phyloP scores from a whole-genome alignment of 768 basidiomycete species.

The Exsudoporus frostii region DNA sequence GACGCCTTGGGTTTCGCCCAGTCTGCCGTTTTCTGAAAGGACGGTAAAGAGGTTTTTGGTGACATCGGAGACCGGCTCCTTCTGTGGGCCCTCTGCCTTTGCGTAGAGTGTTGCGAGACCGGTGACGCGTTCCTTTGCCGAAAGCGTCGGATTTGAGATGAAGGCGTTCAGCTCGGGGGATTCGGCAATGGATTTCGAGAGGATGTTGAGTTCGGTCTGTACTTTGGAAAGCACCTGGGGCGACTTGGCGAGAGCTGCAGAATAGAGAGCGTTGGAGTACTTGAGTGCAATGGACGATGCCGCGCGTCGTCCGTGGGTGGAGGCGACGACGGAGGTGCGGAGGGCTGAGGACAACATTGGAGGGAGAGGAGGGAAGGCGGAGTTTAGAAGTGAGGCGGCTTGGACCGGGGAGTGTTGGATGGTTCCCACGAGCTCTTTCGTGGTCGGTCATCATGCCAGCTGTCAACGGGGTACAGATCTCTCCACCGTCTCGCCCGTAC shows the following conservation, averaged over 20 bases:
- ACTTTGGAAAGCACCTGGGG: conserved; percentile 81
- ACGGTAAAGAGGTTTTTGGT: conserved; percentile 90
- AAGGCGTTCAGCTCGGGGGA: conserved; percentile 66
- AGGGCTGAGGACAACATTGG: conserved; percentile 58
- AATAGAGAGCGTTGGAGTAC: conserved; percentile 81
- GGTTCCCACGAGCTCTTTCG: too few species aligned
- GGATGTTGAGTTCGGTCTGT: conserved; percentile 73
- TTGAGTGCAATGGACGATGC: conserved; percentile 77
- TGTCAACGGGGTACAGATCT: conserved; percentile 18
- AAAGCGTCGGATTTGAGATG: conserved; percentile 89
- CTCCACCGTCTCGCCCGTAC: conserved; percentile 32
- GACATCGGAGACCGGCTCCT: conserved; percentile 76
- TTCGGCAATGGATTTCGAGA: conserved; percentile 67
- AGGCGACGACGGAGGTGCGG: conserved; percentile 45
- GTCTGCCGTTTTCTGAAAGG: conserved; percentile 89
- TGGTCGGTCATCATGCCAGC: conserved; percentile 28
- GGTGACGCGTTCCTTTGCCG: conserved; percentile 65
- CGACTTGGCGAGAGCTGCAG: conserved; percentile 80
- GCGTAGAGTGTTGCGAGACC: conserved; percentile 68
- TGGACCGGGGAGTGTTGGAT: conserved; percentile 1
- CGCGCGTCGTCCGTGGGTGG: conserved; percentile 52
- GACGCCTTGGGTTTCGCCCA: conserved; percentile 79
- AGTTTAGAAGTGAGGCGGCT: conserved; percentile 4
- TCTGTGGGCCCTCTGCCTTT: conserved; percentile 66
- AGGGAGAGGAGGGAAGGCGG: neutral